Percentiles rank a stretch among this genome's conserved stretches.
Evolutionary conservation across 169 alveolate species (phyloP).

Genomic region (Cryptosporidium sp.): DNA sequence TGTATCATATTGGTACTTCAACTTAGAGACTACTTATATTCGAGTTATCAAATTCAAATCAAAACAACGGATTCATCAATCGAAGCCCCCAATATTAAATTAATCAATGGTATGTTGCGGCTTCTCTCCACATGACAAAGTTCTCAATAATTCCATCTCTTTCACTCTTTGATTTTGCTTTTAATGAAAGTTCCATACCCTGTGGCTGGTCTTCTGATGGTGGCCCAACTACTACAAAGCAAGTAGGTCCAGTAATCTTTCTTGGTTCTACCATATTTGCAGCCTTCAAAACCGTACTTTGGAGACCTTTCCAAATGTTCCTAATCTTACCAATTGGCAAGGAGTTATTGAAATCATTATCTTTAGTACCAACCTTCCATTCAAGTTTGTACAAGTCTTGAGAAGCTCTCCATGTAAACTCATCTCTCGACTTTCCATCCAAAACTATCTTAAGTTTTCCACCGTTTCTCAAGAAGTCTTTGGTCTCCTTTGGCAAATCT

Average conservation of each 20-base stretch:
- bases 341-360: constrained; percentile 84
- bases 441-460: constrained; percentile 82
- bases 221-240: constrained; percentile 88
- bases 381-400: constrained; percentile 88
- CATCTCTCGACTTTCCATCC: constrained; percentile 81
- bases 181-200: constrained; percentile 89
- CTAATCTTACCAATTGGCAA: constrained; percentile 88
- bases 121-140: constrained; percentile 92
- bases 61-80: no score
- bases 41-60: not conserved
- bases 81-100: not conserved
- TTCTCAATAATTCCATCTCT: constrained; percentile 89
- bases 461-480: constrained; percentile 89
- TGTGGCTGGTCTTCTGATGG: constrained; percentile 92
- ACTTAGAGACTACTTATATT: not conserved
- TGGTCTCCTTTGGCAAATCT: constrained; percentile 88
- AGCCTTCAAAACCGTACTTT: constrained; percentile 86
- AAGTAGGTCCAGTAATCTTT: constrained; percentile 85
- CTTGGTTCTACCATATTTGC: constrained; percentile 90
- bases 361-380: constrained; percentile 88
- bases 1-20: not conserved
- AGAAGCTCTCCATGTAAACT: constrained; percentile 85
- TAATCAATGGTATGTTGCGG: constrained; percentile 89
- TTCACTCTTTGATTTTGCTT: constrained; percentile 88
- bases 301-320: constrained; percentile 90